A percentile compares a stretch with the other conserved stretches of the same genome.
Conservation (phyloP, 306 rosid genomes). For the Dalbergia oliveri region DNA sequence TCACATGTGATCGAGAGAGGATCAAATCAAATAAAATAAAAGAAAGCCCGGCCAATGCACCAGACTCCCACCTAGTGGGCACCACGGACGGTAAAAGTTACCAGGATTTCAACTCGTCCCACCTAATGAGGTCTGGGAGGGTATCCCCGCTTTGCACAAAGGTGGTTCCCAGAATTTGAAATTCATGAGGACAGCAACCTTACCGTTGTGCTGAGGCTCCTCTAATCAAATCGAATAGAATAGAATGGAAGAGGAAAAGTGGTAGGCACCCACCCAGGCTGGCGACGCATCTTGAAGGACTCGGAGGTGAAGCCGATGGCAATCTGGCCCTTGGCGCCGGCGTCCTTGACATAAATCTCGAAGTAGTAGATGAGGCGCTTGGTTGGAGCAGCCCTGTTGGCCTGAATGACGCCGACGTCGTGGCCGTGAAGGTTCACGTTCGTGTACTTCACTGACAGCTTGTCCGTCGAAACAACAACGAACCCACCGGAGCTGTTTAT, state of each 20-base stretch:
- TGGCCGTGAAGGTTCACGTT: slow-evolving; percentile 83
- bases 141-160: too few relatives aligned
- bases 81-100: too few relatives aligned
- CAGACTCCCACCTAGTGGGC: too few relatives aligned
- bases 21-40: too few relatives aligned
- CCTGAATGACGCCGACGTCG: slow-evolving; percentile 96
- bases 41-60: too few relatives aligned
- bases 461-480: slow-evolving; percentile 77
- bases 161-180: too few relatives aligned
- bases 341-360: slow-evolving; percentile 90
- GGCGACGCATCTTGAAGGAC: slow-evolving; percentile 92
- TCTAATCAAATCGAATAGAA: too few relatives aligned
- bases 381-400: slow-evolving; percentile 79
- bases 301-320: slow-evolving; percentile 91
- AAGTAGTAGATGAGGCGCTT: slow-evolving; percentile 87
- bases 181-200: too few relatives aligned
- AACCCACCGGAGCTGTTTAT: slow-evolving; percentile 96
- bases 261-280: slow-evolving; percentile 77
- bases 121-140: too few relatives aligned
- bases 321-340: slow-evolving; percentile 88
- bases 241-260: not conserved
- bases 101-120: too few relatives aligned
- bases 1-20: too few relatives aligned
- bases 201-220: too few relatives aligned
- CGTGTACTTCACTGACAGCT: slow-evolving; percentile 85